These are phyloP conservation scores for Solanum ossicruentum DNA, from an alignment of 257 asterid species.

Conservation along the genomic window DNA sequence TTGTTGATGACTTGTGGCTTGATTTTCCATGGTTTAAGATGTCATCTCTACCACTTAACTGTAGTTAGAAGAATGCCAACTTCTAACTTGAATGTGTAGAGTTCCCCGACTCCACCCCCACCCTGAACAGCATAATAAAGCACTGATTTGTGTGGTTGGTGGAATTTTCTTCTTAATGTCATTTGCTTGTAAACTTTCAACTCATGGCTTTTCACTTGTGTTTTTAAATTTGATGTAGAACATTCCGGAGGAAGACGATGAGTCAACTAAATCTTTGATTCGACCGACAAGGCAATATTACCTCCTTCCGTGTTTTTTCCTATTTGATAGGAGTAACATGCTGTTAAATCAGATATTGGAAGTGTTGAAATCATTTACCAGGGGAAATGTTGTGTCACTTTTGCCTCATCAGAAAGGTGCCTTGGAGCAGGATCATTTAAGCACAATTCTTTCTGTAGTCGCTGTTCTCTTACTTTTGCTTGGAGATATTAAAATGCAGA, in stretches of 20 bases:
- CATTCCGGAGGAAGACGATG: constrained; percentile 17
- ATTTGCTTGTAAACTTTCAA: neutral
- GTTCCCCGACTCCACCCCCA: neutral
- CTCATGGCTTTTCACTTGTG: neutral
- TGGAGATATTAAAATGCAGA: constrained; percentile 42
- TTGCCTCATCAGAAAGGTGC: constrained; percentile 2
- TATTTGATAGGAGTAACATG: constrained; percentile 36
- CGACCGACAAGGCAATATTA: constrained; percentile 35
- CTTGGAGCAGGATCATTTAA: constrained; percentile 13
- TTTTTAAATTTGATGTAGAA: constrained; percentile 22
- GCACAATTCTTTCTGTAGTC: constrained; percentile 19
- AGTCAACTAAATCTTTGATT: constrained; percentile 7
- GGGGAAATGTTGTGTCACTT: constrained; percentile 20
- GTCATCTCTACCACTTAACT: neutral
- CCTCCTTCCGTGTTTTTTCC: constrained; percentile 51
- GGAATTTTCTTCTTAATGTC: neutral
- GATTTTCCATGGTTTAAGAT: neutral
- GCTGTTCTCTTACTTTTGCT: constrained; percentile 35
- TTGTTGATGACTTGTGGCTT: neutral
- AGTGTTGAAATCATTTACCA: constrained; percentile 37
- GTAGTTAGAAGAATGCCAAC: neutral
- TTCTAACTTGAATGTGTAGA: neutral
- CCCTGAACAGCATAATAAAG: neutral
- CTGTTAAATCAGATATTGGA: constrained; percentile 31
- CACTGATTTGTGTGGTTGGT: neutral